Conservation (phyloP, 2,329 filamentous ascomycete genomes). For the Diaporthe ilicicola region DNA sequence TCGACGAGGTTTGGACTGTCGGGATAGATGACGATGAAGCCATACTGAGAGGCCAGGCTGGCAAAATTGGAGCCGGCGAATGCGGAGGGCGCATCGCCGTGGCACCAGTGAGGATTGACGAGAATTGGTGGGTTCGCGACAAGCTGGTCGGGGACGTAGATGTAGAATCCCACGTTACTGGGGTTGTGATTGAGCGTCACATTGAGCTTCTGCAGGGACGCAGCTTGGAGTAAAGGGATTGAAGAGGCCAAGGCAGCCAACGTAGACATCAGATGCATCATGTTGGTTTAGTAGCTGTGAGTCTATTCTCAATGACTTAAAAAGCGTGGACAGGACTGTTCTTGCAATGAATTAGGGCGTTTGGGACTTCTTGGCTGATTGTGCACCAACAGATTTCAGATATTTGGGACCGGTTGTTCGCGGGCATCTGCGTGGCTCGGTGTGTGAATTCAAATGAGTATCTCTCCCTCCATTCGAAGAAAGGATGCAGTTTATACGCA, state of each 20-base stretch:
- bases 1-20: slow-evolving; percentile 48
- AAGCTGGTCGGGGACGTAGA: slow-evolving; percentile 55
- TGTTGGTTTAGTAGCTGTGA: neutral
- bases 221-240: slow-evolving; percentile 27
- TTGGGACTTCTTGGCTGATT: neutral
- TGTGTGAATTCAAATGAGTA: neutral
- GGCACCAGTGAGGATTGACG: slow-evolving; percentile 66
- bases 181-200: slow-evolving; percentile 56
- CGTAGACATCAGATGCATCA: neutral
- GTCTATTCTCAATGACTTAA: neutral
- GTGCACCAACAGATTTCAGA: neutral
- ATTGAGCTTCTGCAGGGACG: slow-evolving; percentile 39
- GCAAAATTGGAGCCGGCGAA: slow-evolving; percentile 62
- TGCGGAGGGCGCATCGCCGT: slow-evolving; percentile 59
- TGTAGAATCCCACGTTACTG: slow-evolving; percentile 60
- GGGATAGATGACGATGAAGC: slow-evolving; percentile 59
- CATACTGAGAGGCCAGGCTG: slow-evolving; percentile 59
- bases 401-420: no score
- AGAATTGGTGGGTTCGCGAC: slow-evolving; percentile 58
- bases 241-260: slow-evolving; percentile 3
- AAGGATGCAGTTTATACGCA: neutral
- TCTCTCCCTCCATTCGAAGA: neutral
- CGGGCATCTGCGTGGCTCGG: no score
- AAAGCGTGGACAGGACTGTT: no score
- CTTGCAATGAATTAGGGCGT: neutral